phyloP scores from a whole-genome alignment of 345 rosid species.

The Citrus maxima region DNA sequence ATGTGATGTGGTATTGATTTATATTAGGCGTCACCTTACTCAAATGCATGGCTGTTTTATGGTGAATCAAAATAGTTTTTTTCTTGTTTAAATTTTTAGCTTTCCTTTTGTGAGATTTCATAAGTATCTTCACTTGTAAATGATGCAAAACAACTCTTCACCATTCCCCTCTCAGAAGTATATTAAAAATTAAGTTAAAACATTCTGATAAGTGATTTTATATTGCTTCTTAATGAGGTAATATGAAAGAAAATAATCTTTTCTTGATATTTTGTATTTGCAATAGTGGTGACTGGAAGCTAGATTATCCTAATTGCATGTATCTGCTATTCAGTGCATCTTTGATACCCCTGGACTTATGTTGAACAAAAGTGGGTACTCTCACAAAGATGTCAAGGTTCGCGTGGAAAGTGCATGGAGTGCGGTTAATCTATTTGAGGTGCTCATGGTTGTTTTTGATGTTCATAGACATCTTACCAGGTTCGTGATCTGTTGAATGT shows the following conservation, averaged over 20 bases:
- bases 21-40: not conserved
- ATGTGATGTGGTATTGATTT: not conserved
- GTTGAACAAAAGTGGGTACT: conserved; percentile 59
- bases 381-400: conserved; percentile 70
- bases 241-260: not conserved
- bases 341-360: conserved; percentile 92
- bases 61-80: not conserved
- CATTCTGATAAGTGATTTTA: not conserved
- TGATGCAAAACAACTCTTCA: not conserved
- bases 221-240: not conserved
- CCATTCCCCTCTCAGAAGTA: not conserved
- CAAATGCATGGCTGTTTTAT: not conserved
- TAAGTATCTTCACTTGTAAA: not conserved
- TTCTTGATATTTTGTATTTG: not conserved
- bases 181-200: not conserved
- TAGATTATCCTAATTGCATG: conserved; percentile 3
- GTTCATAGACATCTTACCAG: conserved; percentile 83
- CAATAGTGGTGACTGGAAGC: conserved; percentile 3
- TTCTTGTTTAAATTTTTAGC: not conserved
- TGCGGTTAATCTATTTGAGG: conserved; percentile 71
- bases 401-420: conserved; percentile 91
- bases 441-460: conserved; percentile 85
- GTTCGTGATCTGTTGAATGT: conserved; percentile 34
- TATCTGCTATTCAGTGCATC: conserved; percentile 56
- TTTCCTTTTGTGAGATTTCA: not conserved